A percentile compares a stretch with the other conserved stretches of the same genome.
phyloP scores from a whole-genome alignment of 345 rosid species.

The Odontarrhena argentea region DNA sequence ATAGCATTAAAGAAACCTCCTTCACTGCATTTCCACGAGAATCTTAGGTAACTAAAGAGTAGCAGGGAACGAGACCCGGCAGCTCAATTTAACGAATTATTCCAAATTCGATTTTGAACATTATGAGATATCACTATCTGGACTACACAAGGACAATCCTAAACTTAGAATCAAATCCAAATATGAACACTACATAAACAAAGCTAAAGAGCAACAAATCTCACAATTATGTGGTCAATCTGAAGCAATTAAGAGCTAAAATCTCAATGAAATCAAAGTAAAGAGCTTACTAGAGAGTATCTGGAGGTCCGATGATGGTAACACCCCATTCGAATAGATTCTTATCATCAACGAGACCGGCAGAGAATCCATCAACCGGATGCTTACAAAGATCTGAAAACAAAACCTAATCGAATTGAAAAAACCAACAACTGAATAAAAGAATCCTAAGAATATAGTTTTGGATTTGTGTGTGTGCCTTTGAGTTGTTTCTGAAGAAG shows the following conservation, averaged over 20 bases:
- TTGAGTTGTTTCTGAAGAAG: conserved; percentile 95
- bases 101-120: neutral
- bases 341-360: conserved; percentile 92
- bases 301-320: conserved; percentile 94
- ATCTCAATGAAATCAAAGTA: neutral
- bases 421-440: conserved; percentile 1
- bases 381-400: conserved; percentile 94
- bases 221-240: too few relatives aligned
- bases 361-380: conserved; percentile 97
- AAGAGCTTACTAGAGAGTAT: conserved; percentile 75
- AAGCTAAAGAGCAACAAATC: neutral
- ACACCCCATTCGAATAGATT: conserved; percentile 97
- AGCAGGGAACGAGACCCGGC: neutral
- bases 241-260: neutral
- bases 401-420: neutral
- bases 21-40: conserved; percentile 55
- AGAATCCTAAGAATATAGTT: conserved; percentile 3
- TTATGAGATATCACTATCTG: neutral
- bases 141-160: neutral
- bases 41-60: neutral
- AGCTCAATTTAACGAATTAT: neutral
- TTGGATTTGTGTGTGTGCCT: conserved; percentile 47
- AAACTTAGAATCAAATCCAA: conserved; percentile 7
- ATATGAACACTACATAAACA: neutral
- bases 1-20: conserved; percentile 97